Percentiles rank a stretch among this genome's conserved stretches.
Evolutionary conservation across 176 grass and related monocot species (phyloP).

Genomic region (Aegilops tauschii): DNA sequence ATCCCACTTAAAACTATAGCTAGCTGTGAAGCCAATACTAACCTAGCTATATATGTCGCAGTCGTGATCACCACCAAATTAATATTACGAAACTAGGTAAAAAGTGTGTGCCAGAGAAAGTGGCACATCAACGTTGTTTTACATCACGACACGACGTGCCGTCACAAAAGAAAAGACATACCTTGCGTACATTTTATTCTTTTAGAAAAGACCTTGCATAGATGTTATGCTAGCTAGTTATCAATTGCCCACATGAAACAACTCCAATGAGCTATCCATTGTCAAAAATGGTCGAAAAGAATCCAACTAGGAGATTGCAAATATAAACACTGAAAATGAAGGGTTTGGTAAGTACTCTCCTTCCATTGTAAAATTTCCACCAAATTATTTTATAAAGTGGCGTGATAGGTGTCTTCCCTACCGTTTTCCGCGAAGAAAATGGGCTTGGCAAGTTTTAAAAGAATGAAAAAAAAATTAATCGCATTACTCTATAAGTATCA

Average conservation of each 20-base stretch:
- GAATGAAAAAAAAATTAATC: not conserved
- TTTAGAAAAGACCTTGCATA: not conserved
- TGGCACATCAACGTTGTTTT: not conserved
- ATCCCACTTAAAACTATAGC: not conserved
- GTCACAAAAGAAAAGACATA: not conserved
- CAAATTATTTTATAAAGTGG: no score
- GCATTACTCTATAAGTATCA: not conserved
- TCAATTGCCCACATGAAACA: not conserved
- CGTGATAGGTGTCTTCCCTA: no score
- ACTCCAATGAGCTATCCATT: not conserved
- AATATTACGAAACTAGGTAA: not conserved
- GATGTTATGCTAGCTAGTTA: not conserved
- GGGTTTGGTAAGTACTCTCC: no score
- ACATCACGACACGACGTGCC: not conserved
- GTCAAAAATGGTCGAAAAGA: not conserved
- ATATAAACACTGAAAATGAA: not conserved
- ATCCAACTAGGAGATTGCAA: not conserved
- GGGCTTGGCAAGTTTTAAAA: not conserved
- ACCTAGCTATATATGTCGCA: not conserved
- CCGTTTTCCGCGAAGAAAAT: no score
- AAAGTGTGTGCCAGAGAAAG: not conserved
- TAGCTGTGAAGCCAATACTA: not conserved
- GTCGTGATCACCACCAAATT: not conserved
- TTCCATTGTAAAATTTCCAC: no score
- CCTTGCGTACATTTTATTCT: not conserved